Evolutionary conservation across 2,329 filamentous ascomycete species (phyloP).

Genomic region (Emericellopsis cladophorae): DNA sequence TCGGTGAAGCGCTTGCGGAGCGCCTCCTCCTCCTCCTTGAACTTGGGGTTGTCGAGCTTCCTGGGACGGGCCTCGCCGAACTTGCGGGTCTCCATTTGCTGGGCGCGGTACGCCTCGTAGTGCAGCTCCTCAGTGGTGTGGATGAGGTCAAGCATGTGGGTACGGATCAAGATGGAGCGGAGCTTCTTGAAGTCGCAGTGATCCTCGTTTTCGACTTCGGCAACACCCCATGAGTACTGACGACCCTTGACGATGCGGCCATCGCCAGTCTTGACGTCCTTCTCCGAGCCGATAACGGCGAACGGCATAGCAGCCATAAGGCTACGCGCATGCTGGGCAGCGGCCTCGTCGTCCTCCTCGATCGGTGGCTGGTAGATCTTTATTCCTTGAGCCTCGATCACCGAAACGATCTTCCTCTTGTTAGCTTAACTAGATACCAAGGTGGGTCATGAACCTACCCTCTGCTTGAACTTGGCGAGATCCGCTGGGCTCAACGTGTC

Average conservation of each 20-base stretch:
- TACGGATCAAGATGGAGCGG: constrained; percentile 94
- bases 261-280: constrained; percentile 94
- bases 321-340: constrained; percentile 85
- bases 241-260: constrained; percentile 97
- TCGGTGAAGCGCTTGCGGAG: constrained; percentile 98
- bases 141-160: constrained; percentile 98
- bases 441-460: constrained; percentile 43
- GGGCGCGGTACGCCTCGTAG: constrained; percentile 97
- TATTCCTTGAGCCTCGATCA: constrained; percentile 97
- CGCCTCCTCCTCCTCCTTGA: constrained; percentile 99
- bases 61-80: constrained; percentile 94
- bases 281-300: constrained; percentile 96
- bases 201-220: constrained; percentile 98
- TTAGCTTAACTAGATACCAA: constrained; percentile 11
- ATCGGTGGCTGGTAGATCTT: constrained; percentile 98
- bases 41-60: constrained; percentile 99
- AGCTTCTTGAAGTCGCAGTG: constrained; percentile 99
- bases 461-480: constrained; percentile 86
- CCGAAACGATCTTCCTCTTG: constrained; percentile 63
- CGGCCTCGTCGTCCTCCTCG: constrained; percentile 96
- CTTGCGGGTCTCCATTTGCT: constrained; percentile 99
- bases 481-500: constrained; percentile 92
- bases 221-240: constrained; percentile 98
- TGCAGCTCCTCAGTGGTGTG: constrained; percentile 99
- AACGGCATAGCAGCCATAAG: constrained; percentile 97